Evolutionary conservation across 1,139 yeast species (phyloP).

Genomic region (Petasospora fabianii): DNA sequence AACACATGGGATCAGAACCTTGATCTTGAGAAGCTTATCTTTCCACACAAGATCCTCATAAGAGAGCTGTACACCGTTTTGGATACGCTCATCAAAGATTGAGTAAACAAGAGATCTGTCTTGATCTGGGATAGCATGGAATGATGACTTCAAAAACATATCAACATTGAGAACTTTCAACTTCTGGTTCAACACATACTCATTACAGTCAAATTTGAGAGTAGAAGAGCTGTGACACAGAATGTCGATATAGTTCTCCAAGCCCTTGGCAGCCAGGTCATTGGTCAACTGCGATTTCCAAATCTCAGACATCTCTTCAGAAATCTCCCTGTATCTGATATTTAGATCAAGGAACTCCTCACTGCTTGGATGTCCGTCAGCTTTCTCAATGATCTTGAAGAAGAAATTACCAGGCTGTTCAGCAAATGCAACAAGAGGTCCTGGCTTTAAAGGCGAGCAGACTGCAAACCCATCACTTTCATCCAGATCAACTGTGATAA

Average conservation of each 20-base stretch:
- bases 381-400: conserved; percentile 42
- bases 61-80: neutral
- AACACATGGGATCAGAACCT: conserved; percentile 51
- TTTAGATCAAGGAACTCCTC: conserved; percentile 40
- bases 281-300: conserved; percentile 20
- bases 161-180: conserved; percentile 1
- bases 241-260: conserved; percentile 3
- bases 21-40: conserved; percentile 33
- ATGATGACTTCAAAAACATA: neutral
- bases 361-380: conserved; percentile 15
- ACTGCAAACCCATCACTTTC: conserved; percentile 41
- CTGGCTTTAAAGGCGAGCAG: conserved; percentile 30
- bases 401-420: conserved; percentile 70
- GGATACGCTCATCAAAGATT: neutral
- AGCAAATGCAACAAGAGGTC: conserved; percentile 49
- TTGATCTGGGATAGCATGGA: neutral
- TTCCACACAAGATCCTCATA: neutral
- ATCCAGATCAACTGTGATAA: conserved; percentile 42
- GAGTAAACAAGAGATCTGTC: neutral
- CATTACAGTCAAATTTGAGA: conserved; percentile 14
- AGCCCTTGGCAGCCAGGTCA: conserved; percentile 1
- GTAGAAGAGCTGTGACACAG: conserved; percentile 1
- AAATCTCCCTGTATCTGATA: conserved; percentile 44
- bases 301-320: conserved; percentile 38
- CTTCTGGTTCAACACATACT: conserved; percentile 10